These are phyloP conservation scores for Pisolithus thermaeus DNA, from an alignment of 1,284 basidiomycete species.

Conservation along the genomic window DNA sequence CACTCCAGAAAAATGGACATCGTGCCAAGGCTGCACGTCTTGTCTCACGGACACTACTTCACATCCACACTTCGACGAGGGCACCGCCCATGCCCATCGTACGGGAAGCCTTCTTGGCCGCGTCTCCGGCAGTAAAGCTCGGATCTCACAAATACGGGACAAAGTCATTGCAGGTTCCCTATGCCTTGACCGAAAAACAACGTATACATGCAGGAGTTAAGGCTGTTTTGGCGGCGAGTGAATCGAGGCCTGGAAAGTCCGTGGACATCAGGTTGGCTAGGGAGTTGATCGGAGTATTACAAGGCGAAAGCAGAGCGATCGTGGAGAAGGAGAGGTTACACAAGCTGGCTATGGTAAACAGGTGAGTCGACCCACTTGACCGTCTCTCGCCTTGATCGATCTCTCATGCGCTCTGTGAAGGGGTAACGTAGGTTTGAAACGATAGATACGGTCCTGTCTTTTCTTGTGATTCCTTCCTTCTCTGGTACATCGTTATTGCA, in stretches of 20 bases:
- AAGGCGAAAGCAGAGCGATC: constrained; percentile 52
- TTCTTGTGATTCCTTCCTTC: constrained; percentile 5
- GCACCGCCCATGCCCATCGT: constrained; percentile 74
- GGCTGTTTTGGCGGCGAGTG: constrained; percentile 61
- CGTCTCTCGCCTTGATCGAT: not conserved
- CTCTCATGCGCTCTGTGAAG: constrained; percentile 7
- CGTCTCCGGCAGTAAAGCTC: constrained; percentile 61
- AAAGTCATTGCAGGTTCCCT: constrained; percentile 61
- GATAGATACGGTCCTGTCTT: not conserved
- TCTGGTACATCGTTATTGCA: too few relatives aligned
- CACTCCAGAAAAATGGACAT: constrained; percentile 63
- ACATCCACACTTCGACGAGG: constrained; percentile 71
- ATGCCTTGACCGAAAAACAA: constrained; percentile 74
- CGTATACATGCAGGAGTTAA: constrained; percentile 59
- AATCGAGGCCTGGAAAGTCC: constrained; percentile 44
- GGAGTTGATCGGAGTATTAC: constrained; percentile 65
- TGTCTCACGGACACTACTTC: constrained; percentile 57
- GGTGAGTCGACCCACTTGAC: constrained; percentile 46
- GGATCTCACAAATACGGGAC: constrained; percentile 49
- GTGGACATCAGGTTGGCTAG: constrained; percentile 67
- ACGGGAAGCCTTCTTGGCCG: constrained; percentile 58
- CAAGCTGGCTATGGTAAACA: constrained; percentile 70
- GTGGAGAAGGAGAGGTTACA: constrained; percentile 61
- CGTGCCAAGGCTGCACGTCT: constrained; percentile 58
- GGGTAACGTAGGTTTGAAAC: constrained; percentile 16